Evolutionary conservation across 2,329 filamentous ascomycete species (phyloP).

Genomic region (Lanzia echinophila): DNA sequence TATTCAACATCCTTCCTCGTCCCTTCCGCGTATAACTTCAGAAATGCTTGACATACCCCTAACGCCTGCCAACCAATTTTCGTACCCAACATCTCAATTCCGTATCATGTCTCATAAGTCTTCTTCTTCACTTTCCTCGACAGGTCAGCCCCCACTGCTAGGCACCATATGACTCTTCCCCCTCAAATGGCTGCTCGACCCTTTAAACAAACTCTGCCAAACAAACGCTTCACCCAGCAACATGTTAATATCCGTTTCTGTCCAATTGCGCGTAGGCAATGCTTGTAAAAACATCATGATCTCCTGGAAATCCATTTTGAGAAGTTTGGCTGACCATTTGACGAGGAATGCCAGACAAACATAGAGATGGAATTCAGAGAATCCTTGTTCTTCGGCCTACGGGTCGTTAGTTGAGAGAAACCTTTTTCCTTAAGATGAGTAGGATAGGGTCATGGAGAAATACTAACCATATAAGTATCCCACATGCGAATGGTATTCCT

Average conservation of each 20-base stretch:
- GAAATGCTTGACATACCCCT: too few species aligned
- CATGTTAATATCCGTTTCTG: constrained; percentile 95
- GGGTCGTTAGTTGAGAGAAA: not conserved
- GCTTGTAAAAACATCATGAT: constrained; percentile 99
- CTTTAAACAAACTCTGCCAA: constrained; percentile 96
- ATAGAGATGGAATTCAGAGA: constrained; percentile 96
- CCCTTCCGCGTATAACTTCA: too few species aligned
- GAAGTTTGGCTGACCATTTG: constrained; percentile 92
- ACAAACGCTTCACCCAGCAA: constrained; percentile 95
- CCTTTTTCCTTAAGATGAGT: too few species aligned
- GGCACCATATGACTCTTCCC: constrained; percentile 35
- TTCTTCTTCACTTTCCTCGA: not conserved
- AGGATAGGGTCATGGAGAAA: too few species aligned
- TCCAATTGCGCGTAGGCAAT: constrained; percentile 88
- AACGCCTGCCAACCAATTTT: too few species aligned
- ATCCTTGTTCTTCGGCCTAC: constrained; percentile 95
- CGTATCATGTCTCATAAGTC: too few species aligned
- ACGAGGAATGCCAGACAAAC: constrained; percentile 97
- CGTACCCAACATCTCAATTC: too few species aligned
- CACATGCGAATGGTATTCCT: constrained; percentile 98
- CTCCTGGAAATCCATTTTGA: constrained; percentile 97
- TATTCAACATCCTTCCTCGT: too few species aligned
- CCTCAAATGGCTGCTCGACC: constrained; percentile 81
- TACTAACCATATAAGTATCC: constrained; percentile 91
- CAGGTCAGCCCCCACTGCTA: constrained; percentile 10